phyloP scores from a whole-genome alignment of 2,329 filamentous ascomycete genomes.

The Fusarium irregulare region DNA sequence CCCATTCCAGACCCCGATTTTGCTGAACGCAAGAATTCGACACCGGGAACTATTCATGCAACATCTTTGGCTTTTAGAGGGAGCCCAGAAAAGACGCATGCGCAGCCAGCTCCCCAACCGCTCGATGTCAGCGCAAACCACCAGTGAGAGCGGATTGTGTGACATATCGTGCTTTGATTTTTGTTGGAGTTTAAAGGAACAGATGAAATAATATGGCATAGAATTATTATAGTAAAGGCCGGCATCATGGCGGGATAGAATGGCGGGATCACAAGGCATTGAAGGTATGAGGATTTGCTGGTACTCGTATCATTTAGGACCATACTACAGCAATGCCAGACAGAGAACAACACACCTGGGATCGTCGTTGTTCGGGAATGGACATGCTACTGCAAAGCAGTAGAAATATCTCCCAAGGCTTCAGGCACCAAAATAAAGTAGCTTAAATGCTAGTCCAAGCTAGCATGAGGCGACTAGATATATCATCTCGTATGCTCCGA shows the following conservation, averaged over 20 bases:
- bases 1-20: conserved; percentile 17
- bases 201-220: conserved; percentile 38
- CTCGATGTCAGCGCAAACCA: conserved; percentile 49
- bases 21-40: conserved; percentile 40
- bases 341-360: not conserved
- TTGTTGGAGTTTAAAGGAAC: conserved; percentile 45
- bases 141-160: conserved; percentile 41
- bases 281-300: not conserved
- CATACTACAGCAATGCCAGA: conserved; percentile 4
- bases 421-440: not conserved
- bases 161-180: conserved; percentile 23
- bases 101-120: conserved; percentile 46
- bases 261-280: conserved; percentile 16
- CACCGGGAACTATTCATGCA: conserved; percentile 50
- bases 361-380: not conserved
- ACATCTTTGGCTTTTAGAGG: conserved; percentile 69
- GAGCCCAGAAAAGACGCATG: conserved; percentile 68
- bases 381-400: not conserved
- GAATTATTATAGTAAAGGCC: conserved; percentile 31
- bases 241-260: conserved; percentile 39
- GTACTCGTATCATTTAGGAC: not conserved
- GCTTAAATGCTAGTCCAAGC: not conserved
- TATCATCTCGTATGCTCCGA: not conserved
- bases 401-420: not conserved
- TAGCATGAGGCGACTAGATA: not conserved